These are phyloP conservation scores for Phytopythium sindhum DNA, from an alignment of 352 stramenopile species.

Conservation along the genomic window DNA sequence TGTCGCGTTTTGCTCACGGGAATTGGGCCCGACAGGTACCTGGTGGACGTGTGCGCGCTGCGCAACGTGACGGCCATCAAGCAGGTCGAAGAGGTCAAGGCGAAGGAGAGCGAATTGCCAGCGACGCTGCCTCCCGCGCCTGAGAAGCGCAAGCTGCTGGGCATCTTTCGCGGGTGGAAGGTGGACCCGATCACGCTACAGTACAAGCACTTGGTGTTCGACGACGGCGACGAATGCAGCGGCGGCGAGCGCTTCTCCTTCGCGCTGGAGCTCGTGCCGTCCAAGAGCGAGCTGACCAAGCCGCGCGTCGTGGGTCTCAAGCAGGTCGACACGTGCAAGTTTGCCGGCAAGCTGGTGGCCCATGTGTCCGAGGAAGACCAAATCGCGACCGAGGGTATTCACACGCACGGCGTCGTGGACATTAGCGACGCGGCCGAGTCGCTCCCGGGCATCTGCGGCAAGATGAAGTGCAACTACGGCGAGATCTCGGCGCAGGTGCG, in stretches of 20 bases:
- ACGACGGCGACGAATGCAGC: constrained; percentile 67
- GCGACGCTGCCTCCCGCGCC: neutral
- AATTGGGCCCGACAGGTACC: constrained; percentile 27
- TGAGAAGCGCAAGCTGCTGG: constrained; percentile 43
- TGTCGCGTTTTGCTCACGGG: neutral
- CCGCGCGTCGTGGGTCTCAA: constrained; percentile 52
- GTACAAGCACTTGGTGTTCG: constrained; percentile 80
- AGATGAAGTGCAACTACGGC: constrained; percentile 70
- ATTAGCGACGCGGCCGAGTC: constrained; percentile 52
- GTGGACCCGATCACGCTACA: constrained; percentile 72
- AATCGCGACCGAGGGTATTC: constrained; percentile 41
- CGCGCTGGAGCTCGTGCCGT: constrained; percentile 49
- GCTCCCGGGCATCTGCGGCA: constrained; percentile 59
- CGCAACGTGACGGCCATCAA: constrained; percentile 57
- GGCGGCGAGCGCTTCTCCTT: constrained; percentile 40
- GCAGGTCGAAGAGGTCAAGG: constrained; percentile 3
- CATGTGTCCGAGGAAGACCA: constrained; percentile 43
- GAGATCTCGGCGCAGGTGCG: constrained; percentile 43
- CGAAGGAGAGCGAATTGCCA: neutral
- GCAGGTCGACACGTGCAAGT: constrained; percentile 54
- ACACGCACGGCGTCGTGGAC: constrained; percentile 64
- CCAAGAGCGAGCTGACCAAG: constrained; percentile 29
- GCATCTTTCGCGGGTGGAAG: constrained; percentile 75
- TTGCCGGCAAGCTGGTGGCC: constrained; percentile 42
- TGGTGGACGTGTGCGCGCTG: constrained; percentile 59